These are phyloP conservation scores for Spathaspora gorwiae DNA, from an alignment of 805 yeast species.

Conservation along the genomic window DNA sequence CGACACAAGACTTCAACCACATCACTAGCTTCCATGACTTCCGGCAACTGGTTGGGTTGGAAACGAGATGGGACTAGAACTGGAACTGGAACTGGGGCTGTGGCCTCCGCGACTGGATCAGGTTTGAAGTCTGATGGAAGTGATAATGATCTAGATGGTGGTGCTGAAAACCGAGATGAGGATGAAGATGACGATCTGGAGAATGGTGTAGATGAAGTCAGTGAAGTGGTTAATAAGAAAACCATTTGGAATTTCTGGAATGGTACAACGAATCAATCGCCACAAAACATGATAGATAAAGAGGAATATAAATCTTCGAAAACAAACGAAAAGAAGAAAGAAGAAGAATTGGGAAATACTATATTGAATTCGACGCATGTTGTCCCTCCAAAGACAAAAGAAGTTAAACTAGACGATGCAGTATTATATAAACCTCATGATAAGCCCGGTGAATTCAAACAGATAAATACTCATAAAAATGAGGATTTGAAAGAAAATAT, in stretches of 20 bases:
- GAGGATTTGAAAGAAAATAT: constrained; percentile 37
- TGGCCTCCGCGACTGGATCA: background rate
- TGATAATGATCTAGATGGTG: constrained; percentile 1
- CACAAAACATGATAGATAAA: background rate
- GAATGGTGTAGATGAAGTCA: constrained; percentile 28
- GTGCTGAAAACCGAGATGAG: constrained; percentile 11
- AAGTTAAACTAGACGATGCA: constrained; percentile 29
- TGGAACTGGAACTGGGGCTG: background rate
- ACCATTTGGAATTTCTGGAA: constrained; percentile 38
- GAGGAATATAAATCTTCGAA: background rate
- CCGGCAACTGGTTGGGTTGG: constrained; percentile 28
- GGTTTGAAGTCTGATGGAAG: constrained; percentile 4
- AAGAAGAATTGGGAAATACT: constrained; percentile 20
- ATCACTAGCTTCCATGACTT: constrained; percentile 20
- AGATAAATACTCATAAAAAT: constrained; percentile 42
- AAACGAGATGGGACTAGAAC: background rate
- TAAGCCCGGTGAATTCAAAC: constrained; percentile 33
- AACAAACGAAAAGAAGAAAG: constrained; percentile 1
- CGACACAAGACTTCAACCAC: constrained; percentile 18
- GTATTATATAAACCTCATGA: constrained; percentile 42
- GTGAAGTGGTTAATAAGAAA: constrained; percentile 26
- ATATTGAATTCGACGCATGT: constrained; percentile 30
- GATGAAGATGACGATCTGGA: constrained; percentile 19
- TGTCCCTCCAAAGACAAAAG: constrained; percentile 14
- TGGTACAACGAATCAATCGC: background rate